Base-by-base conservation (phyloP, 352 stramenopile species). In the Elongisporangium prolatum region DNA sequence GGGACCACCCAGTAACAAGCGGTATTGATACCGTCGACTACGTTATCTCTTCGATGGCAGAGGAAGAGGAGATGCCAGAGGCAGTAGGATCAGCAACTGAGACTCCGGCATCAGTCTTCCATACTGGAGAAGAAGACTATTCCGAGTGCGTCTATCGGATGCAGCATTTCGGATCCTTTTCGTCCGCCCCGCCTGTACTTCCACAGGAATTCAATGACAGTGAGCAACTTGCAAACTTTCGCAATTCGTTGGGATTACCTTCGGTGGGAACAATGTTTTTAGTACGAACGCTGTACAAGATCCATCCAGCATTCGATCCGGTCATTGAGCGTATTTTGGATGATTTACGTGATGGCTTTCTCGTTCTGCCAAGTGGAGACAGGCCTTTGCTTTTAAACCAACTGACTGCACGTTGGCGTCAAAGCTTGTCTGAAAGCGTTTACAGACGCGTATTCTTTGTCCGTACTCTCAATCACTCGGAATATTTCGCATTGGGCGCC, bases 201-300 rank as follows among this genome's bases (percentile, higher is more conserved):
- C n/a, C 4, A 2, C 7, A 20, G 16, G 28, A 40, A 40, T 40
- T 40, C 28, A 6, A 40, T 2, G 14, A 28, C 2, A 10, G 6
- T 16, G 9, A 52, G 21, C 5, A 25, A 24, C 8, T 34, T 60
- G 28, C 59, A 59, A 17, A 16, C 25, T 50, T 61, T 38, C 55
- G 65, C 7, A 51, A 20, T 7, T 50, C 55, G 5, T 40, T 75
- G 2, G 62, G 24, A 0, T 57, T 72, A 9, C 70, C 70, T 2
- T 22, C 48, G 3, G 52, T 52, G 22, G 21, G 59, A 2, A 64
- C 60, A 17, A 75, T 91, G 55, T 69, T 88, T 18, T 58, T 89
- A 13, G 56, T 86, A 0, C 81, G 89, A 57, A 88, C 79, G 8
- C 67, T 91, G 20, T 87, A 87, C 61, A 91, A 89, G 52, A 65